Conservation (phyloP, 306 rosid species). For the Myrica gale region DNA sequence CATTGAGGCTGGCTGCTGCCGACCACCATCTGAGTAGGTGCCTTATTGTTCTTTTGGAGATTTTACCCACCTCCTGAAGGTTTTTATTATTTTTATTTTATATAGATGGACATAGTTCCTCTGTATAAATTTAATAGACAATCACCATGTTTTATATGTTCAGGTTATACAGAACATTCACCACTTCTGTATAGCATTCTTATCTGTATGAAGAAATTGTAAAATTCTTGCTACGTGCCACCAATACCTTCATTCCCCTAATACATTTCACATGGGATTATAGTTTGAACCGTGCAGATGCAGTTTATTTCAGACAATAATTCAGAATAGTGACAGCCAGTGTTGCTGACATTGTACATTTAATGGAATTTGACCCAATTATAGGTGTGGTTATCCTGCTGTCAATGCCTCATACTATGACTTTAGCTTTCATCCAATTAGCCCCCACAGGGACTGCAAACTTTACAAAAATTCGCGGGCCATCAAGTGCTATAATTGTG, state of each 20-base stretch:
- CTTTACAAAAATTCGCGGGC: slow-evolving; percentile 70
- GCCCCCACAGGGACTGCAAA: slow-evolving; percentile 74
- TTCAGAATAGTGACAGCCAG: slow-evolving; percentile 20
- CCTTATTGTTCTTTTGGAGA: slow-evolving; percentile 14
- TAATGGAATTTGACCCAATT: slow-evolving; percentile 25
- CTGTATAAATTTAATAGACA: background rate
- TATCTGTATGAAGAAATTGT: background rate
- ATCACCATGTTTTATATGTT: background rate
- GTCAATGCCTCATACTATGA: slow-evolving; percentile 89
- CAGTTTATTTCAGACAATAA: slow-evolving; percentile 10
- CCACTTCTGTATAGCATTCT: background rate
- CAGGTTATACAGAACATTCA: too few species aligned
- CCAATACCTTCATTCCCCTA: background rate
- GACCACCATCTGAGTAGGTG: slow-evolving; percentile 90
- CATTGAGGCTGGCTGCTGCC: slow-evolving; percentile 89
- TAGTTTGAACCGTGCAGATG: slow-evolving; percentile 16
- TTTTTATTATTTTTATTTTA: slow-evolving; percentile 16
- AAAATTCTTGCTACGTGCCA: background rate
- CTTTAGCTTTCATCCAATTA: slow-evolving; percentile 80
- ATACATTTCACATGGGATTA: background rate
- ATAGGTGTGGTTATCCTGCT: slow-evolving; percentile 92
- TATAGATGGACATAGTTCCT: background rate
- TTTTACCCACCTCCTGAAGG: background rate
- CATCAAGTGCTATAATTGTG: slow-evolving; percentile 84
- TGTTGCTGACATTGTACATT: slow-evolving; percentile 28